Evolutionary conservation across 768 basidiomycete species (phyloP), one percentile per base, ranked within the genome.

Genomic region (Termitomyces sp.): DNA sequence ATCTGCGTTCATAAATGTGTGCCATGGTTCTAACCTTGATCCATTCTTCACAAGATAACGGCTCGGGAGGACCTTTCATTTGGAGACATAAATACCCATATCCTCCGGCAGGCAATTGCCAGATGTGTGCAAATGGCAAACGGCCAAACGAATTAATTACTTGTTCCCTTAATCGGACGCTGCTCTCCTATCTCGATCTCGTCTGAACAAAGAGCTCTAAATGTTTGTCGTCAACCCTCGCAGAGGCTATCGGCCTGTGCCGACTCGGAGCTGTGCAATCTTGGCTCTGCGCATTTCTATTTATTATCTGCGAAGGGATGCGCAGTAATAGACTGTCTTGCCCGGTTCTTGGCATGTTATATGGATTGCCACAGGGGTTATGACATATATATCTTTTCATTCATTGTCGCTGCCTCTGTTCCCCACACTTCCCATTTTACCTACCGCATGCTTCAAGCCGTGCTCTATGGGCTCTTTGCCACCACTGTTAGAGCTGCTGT

Each of bases 401-500:
- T 22, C 22, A 40, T 28, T 36, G 28, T 7, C 20, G 26, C 38
- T n/a, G 38, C 51, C 26, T 53, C 12, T 28, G 26, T 28, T 13
- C 24, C 18, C 18, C 22, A 9, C 42, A 28, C n/a, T 20, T 54
- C 14, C 24, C 33, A 42, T 36, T 33, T 49, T 9, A 9, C 45
- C 35, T 54, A 57, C 18, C 43, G 35, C 20, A 60, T 63, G 65
- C 40, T 58, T 53, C 44, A 51, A 9, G 44, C 52, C 12, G 42
- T 53, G 32, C 53, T 64, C 45, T 58, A 20, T 44, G 55, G 53
- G 26, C 51, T 63, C 36, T 28, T 59, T 13, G 51, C 58, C 38
- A 44, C 54, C 53, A 46, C 56, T 44, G 62, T 47, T 16, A 56
- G 46, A 10, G 65, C 52, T 20, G 26, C 62, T 6, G 65, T 74